Conservation (phyloP, 257 asterid genomes). For the Solanum appendiculatum region DNA sequence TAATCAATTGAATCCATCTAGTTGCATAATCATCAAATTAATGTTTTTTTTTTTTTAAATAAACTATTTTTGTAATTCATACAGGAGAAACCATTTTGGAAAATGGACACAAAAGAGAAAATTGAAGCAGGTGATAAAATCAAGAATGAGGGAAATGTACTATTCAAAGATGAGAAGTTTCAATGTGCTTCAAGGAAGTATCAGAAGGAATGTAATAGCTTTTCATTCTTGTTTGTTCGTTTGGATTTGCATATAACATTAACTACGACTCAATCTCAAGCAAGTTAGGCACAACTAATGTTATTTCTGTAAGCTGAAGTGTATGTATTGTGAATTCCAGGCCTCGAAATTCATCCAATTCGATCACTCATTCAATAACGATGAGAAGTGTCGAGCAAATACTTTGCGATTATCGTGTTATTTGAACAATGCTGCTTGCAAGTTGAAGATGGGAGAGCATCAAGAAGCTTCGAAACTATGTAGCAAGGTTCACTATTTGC, state of each 20-base stretch:
- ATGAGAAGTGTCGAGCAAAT: slow-evolving; percentile 25
- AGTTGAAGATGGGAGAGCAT: slow-evolving; percentile 36
- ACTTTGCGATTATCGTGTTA: slow-evolving; percentile 25
- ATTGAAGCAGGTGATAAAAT: slow-evolving; percentile 21
- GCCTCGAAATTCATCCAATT: slow-evolving; percentile 38
- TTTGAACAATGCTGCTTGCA: slow-evolving; percentile 58
- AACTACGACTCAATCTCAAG: not conserved
- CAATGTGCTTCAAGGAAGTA: slow-evolving; percentile 47
- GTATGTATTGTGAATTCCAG: slow-evolving; percentile 11
- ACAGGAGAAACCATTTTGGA: slow-evolving; percentile 61
- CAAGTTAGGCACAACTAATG: not conserved
- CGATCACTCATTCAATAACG: slow-evolving; percentile 30
- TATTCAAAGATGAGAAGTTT: slow-evolving; percentile 36
- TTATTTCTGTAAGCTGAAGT: not conserved
- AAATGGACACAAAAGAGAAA: slow-evolving; percentile 45
- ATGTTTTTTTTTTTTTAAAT: not conserved
- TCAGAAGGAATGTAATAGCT: slow-evolving; percentile 44
- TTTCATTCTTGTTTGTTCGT: not conserved
- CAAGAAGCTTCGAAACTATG: slow-evolving; percentile 38
- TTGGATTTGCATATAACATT: not conserved
- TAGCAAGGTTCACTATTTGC: slow-evolving; percentile 19
- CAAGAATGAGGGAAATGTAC: slow-evolving; percentile 37
- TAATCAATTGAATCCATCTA: not conserved
- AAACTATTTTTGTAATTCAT: not conserved
- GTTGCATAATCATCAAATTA: not conserved